Base-by-base conservation (phyloP, 2,329 filamentous ascomycete species). In the Sporothrix schenckii region DNA sequence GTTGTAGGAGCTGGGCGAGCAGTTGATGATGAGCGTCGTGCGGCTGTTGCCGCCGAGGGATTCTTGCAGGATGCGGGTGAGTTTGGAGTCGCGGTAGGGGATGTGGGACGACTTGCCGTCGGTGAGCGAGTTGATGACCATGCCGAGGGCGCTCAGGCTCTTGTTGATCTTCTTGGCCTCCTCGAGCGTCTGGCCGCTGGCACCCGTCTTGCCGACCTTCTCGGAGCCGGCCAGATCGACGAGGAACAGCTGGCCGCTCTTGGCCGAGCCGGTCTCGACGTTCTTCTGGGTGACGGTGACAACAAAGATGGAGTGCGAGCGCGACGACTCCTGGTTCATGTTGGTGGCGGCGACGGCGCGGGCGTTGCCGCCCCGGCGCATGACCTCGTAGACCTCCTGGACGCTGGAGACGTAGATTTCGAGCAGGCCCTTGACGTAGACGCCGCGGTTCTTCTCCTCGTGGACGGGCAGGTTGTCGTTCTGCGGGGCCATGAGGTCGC, bases 131-230 rank as follows among this genome's bases (percentile, higher is more conserved):
- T 98, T 98, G 86, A 99, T 99, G 83, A 98, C 95, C 94, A 97
- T 98, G 77, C 95, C 95, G 72, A 99, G 86, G 69, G 95, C 94
- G 83, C 94, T 97, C 84, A 99, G 87, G 86, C 93, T 97, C 87
- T 98, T 98, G 87, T 99, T 99, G 87, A 99, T 99, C 86, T 99
- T 99, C 86, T 98, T 98, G 72, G 95, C 95, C 80, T 99, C 95
- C 80, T 98, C 95, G 56, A 99, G 85, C 4, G 94, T 98, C 81
- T 98, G 95, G 70, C 95, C 95, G 79, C 93, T 97, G 73, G 95
- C 95, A 76, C 95, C 95, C 41, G 95, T 99, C 87, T 99, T 98
- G 79, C 95, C 94, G 67, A 98, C 93, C 84, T 98, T 98, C 83
- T 99, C 95, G 78, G 93, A 97, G 85, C 95, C 95, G 68, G 95